phyloP scores from a whole-genome alignment of 129 eudicot species.

The Flaveria robusta region DNA sequence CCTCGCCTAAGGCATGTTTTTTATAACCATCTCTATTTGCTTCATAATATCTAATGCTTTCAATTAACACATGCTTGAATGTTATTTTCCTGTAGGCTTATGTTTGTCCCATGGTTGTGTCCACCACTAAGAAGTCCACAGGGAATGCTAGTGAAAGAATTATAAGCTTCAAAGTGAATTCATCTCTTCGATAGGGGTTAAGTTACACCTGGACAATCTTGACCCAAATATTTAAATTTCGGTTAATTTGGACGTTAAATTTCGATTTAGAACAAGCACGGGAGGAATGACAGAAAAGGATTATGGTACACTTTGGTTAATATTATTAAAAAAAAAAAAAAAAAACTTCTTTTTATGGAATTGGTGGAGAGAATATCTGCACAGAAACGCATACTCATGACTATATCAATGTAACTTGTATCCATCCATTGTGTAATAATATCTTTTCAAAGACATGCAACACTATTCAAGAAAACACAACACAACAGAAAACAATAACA shows the following conservation, averaged over 20 bases:
- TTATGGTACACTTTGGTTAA: background rate
- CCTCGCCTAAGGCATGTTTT: too few relatives aligned
- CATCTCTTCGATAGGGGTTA: background rate
- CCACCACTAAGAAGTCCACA: background rate
- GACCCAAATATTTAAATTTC: too few relatives aligned
- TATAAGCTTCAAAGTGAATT: background rate
- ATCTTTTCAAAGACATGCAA: background rate
- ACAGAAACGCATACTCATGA: constrained; percentile 1
- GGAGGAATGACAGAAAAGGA: background rate
- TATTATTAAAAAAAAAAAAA: background rate
- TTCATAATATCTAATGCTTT: background rate
- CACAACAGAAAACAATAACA: background rate
- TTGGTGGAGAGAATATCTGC: constrained; percentile 4
- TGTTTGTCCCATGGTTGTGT: background rate
- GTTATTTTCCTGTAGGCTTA: background rate
- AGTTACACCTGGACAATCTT: too few relatives aligned
- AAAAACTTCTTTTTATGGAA: background rate
- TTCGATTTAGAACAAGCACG: background rate
- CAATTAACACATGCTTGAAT: background rate
- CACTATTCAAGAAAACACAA: background rate
- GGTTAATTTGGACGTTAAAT: too few relatives aligned
- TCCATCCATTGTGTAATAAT: background rate
- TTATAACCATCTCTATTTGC: background rate
- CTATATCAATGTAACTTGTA: background rate
- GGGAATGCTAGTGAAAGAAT: background rate